Evolutionary conservation across 805 yeast genomes (phyloP).

Genomic region (Candida tallmaniae): DNA sequence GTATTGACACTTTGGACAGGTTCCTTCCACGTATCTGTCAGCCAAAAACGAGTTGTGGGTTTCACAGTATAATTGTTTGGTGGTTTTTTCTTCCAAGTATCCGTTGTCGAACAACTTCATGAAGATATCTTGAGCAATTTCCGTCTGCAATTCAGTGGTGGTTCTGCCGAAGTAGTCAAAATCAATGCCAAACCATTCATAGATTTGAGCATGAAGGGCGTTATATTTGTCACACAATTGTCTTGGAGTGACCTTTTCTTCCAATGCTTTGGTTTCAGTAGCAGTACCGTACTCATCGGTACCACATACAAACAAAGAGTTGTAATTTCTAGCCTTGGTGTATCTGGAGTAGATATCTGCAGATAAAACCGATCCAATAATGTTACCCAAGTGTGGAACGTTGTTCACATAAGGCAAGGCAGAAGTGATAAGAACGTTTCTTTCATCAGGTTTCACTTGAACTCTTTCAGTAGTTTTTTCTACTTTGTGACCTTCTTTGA

Average conservation of each 20-base stretch:
- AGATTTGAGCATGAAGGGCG: constrained; percentile 79
- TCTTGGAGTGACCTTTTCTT: constrained; percentile 84
- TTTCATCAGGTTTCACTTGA: constrained; percentile 62
- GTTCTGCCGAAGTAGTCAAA: constrained; percentile 97
- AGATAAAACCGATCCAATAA: constrained; percentile 88
- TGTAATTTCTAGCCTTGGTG: constrained; percentile 82
- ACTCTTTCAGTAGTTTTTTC: constrained; percentile 25
- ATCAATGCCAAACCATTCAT: constrained; percentile 94
- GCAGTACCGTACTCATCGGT: constrained; percentile 99
- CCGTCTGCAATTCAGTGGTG: constrained; percentile 86
- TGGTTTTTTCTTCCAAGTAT: constrained; percentile 78
- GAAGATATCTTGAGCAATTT: constrained; percentile 93
- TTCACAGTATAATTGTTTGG: constrained; percentile 88
- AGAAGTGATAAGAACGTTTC: constrained; percentile 86
- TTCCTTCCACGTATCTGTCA: constrained; percentile 96
- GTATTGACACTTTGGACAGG: constrained; percentile 90
- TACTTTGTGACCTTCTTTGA: constrained; percentile 28
- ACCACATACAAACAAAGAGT: constrained; percentile 86
- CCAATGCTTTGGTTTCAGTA: constrained; percentile 96
- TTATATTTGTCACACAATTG: constrained; percentile 90
- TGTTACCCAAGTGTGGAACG: constrained; percentile 97
- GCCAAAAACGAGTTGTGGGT: constrained; percentile 89
- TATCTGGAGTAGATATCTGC: constrained; percentile 94
- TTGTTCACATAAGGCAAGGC: constrained; percentile 98
- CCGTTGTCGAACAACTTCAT: constrained; percentile 70